Evolutionary conservation across 345 rosid species (phyloP), one percentile per base, ranked within the genome.

Genomic region (Salix suchowensis): DNA sequence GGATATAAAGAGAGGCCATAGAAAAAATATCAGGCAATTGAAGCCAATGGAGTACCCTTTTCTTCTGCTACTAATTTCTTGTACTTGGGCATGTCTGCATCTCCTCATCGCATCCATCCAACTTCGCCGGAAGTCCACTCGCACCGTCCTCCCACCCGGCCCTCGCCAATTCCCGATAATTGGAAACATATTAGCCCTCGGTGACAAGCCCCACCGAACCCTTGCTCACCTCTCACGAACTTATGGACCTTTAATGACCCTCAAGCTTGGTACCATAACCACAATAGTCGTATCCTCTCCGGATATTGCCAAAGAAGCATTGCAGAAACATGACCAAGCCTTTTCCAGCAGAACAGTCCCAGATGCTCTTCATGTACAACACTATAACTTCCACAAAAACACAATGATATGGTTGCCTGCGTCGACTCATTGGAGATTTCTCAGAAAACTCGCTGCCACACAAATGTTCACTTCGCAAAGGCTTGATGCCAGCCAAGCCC

Each of bases 391-490:
- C 48, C 77, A 74, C 21, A 23, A 50, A 7, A 2, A 4, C 0
- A 12, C 54, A 2, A 4, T 74, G 23, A n/a, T 9, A 9, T 74
- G 77, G 77, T 6, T 48, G 19, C 71, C 77, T 5, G 46, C 36
- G 11, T 58, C 40, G 5, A 15, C 76, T 2, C 4, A 8, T 14
- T 77, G 84, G 81, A 50, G 52, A 46, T 72, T 67, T 55, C 79
- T 73, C 1, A 54, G 77, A 10, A 77, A 71, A 14, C 19, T 72
- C 5, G 58, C 77, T 68, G 60, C n/a, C 18, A 55, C 77, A 40
- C 30, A 72, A 8, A n/a, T 81, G 54, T 76, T 81, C 79, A 46
- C 73, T 4, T 14, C 32, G 21, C 83, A 81, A 18, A 65, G 54
- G 23, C 83, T 81, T 19, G 26, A 71, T 16, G 54, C 74, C 18